Percentiles rank a stretch among this genome's conserved stretches.
These are phyloP conservation scores for Sanguinoderma infundibulare DNA, from an alignment of 1,284 basidiomycete species.

Conservation along the genomic window DNA sequence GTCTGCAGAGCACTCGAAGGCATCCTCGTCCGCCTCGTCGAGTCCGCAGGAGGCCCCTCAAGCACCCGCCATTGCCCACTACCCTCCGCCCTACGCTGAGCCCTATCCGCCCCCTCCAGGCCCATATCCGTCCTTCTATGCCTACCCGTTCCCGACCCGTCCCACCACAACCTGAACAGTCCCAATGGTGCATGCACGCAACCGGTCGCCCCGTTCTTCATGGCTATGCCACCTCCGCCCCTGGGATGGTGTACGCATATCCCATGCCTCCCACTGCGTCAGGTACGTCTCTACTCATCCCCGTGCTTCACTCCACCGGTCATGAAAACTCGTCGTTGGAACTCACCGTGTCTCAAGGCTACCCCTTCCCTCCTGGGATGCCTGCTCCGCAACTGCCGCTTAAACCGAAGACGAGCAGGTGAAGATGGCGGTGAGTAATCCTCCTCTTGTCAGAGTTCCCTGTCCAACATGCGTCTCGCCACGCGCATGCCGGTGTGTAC, in stretches of 20 bases:
- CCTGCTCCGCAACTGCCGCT: slow-evolving; percentile 30
- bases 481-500: slow-evolving; percentile 8
- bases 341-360: slow-evolving; percentile 29
- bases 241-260: slow-evolving; percentile 71
- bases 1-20: slow-evolving; percentile 36
- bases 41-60: slow-evolving; percentile 32
- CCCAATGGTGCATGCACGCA: slow-evolving; percentile 44
- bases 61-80: slow-evolving; percentile 35
- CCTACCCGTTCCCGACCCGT: slow-evolving; percentile 44
- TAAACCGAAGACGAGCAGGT: slow-evolving; percentile 80
- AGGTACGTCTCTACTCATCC: slow-evolving; percentile 40
- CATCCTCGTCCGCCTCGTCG: slow-evolving; percentile 28
- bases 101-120: slow-evolving; percentile 51
- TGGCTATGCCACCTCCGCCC: slow-evolving; percentile 52
- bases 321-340: not conserved
- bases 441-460: slow-evolving; percentile 10
- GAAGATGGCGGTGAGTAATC: slow-evolving; percentile 78
- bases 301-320: slow-evolving; percentile 5
- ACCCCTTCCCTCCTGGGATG: slow-evolving; percentile 37
- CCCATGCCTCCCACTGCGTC: slow-evolving; percentile 49
- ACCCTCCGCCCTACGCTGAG: slow-evolving; percentile 48
- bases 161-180: slow-evolving; percentile 49
- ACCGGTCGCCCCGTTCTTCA: slow-evolving; percentile 47
- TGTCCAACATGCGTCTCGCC: not conserved
- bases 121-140: slow-evolving; percentile 51